Conservation (phyloP, 805 yeast genomes). For the Candida silvicultrix region DNA sequence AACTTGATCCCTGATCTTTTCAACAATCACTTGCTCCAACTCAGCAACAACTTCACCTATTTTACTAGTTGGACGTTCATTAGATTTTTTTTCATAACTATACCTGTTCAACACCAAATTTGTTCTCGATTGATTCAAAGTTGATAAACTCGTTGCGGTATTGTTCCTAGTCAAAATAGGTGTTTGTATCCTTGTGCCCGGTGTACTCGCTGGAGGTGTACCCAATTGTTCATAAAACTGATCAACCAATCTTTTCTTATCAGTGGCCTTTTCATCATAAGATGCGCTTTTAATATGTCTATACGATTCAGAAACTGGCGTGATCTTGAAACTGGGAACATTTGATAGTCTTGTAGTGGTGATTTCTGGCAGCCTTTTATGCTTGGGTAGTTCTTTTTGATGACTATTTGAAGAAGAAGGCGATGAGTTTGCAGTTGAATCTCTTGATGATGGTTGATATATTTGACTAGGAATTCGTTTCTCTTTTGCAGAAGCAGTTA, state of each 20-base stretch:
- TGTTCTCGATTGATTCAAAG: background rate
- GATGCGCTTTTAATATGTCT: background rate
- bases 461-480: background rate
- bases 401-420: background rate
- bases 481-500: background rate
- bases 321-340: background rate
- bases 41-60: background rate
- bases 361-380: background rate
- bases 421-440: background rate
- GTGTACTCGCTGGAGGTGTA: background rate
- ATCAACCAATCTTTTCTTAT: conserved; percentile 2
- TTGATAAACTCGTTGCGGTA: background rate
- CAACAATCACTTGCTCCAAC: background rate
- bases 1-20: background rate
- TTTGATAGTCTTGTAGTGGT: background rate
- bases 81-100: background rate
- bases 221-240: background rate
- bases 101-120: background rate
- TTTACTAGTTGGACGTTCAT: background rate
- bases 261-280: background rate
- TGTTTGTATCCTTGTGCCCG: background rate
- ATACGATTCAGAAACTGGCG: background rate
- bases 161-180: background rate
- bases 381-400: background rate
- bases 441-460: background rate